Evolutionary conservation across 176 grass and related monocot genomes (phyloP).

Genomic region (Oryza coarctata): DNA sequence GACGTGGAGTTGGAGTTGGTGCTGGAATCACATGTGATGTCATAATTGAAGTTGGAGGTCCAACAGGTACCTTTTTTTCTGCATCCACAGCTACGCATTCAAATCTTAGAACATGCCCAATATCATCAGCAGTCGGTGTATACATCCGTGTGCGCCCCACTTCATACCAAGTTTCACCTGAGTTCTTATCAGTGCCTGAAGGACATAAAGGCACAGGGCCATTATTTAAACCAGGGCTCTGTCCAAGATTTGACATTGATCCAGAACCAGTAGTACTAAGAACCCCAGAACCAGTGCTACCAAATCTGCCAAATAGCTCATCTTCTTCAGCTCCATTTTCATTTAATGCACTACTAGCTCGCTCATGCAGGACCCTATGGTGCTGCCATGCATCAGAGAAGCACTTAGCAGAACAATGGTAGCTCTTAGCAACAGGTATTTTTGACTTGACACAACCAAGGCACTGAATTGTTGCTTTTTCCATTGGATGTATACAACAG

Average conservation of each 20-base stretch:
- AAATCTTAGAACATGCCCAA: slow-evolving; percentile 91
- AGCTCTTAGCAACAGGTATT: slow-evolving; percentile 91
- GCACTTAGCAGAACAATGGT: slow-evolving; percentile 89
- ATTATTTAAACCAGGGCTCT: slow-evolving; percentile 57
- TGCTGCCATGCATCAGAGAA: slow-evolving; percentile 97
- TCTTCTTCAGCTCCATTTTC: slow-evolving; percentile 96
- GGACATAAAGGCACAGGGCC: slow-evolving; percentile 54
- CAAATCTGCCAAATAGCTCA: slow-evolving; percentile 83
- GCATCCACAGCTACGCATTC: slow-evolving; percentile 72
- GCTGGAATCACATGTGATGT: slow-evolving; percentile 95
- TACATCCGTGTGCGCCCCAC: slow-evolving; percentile 71
- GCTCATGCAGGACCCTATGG: slow-evolving; percentile 90
- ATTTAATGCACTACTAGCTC: slow-evolving; percentile 68
- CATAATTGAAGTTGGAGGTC: slow-evolving; percentile 68
- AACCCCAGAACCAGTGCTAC: slow-evolving; percentile 52
- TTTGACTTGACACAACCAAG: slow-evolving; percentile 94
- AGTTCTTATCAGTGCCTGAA: slow-evolving; percentile 61
- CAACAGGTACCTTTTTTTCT: slow-evolving; percentile 62
- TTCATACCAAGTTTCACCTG: slow-evolving; percentile 91
- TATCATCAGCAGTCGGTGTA: slow-evolving; percentile 94
- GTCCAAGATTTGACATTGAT: slow-evolving; percentile 55
- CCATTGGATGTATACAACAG: slow-evolving; percentile 93
- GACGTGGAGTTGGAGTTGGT: slow-evolving; percentile 86
- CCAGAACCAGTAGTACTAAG: slow-evolving; percentile 48
- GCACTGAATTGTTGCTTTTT: slow-evolving; percentile 93